These are phyloP conservation scores for Saccharomyces hybrid DNA, from an alignment of 1,139 yeast species.

Conservation along the genomic window DNA sequence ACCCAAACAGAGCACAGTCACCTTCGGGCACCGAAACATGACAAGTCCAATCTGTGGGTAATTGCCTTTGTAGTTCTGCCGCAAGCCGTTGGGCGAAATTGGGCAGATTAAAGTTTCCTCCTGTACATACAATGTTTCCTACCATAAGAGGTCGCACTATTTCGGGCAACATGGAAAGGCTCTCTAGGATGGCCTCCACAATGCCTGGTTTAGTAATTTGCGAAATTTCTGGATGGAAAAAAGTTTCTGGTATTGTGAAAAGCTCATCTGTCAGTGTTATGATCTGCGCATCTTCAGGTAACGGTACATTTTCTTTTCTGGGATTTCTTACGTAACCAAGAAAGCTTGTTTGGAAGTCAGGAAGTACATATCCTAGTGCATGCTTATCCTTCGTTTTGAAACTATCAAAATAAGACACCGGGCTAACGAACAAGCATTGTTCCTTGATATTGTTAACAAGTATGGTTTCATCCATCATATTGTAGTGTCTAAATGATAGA, in stretches of 20 bases:
- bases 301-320: constrained; percentile 18
- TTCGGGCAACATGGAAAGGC: constrained; percentile 66
- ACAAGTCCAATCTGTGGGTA: constrained; percentile 62
- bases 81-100: constrained; percentile 58
- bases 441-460: constrained; percentile 84
- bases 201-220: constrained; percentile 68
- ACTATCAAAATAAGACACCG: constrained; percentile 50
- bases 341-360: constrained; percentile 76
- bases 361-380: constrained; percentile 66
- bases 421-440: constrained; percentile 64
- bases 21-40: constrained; percentile 39
- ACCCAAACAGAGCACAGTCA: constrained; percentile 42
- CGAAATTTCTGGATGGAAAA: constrained; percentile 81
- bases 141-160: constrained; percentile 67
- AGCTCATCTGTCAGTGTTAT: constrained; percentile 72
- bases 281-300: constrained; percentile 51
- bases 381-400: constrained; percentile 38
- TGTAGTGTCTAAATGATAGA: constrained; percentile 85
- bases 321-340: constrained; percentile 54
- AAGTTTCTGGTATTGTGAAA: constrained; percentile 77
- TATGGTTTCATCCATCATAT: constrained; percentile 85
- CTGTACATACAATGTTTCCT: constrained; percentile 72
- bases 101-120: constrained; percentile 71
- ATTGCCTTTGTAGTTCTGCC: constrained; percentile 53
- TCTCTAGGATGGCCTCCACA: constrained; percentile 64